These are phyloP conservation scores for Fusarium sp. DNA, from an alignment of 2,329 filamentous ascomycete genomes.

Conservation along the genomic window DNA sequence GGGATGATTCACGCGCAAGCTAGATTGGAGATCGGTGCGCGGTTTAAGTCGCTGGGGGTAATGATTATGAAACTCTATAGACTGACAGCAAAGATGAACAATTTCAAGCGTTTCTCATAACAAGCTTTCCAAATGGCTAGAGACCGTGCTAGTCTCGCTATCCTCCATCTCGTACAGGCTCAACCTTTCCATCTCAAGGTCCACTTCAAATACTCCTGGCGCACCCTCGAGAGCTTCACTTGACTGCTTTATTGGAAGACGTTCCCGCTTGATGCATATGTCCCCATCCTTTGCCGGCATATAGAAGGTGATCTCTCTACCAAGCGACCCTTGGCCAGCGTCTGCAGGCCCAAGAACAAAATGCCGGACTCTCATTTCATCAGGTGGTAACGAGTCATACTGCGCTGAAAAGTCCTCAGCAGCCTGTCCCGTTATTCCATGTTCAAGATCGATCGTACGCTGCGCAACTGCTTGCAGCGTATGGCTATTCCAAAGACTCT, in stretches of 20 bases:
- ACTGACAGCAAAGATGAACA: slow-evolving; percentile 5
- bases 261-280: slow-evolving; percentile 12
- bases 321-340: background rate
- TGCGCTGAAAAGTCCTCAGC: background rate
- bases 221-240: background rate
- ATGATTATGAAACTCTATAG: slow-evolving; percentile 29
- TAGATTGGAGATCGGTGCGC: background rate
- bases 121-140: background rate
- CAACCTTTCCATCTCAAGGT: slow-evolving; percentile 2
- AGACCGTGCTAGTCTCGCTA: background rate
- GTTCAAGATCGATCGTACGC: slow-evolving; percentile 23
- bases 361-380: slow-evolving; percentile 18
- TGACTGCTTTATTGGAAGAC: background rate
- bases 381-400: slow-evolving; percentile 3
- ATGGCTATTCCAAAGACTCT: slow-evolving; percentile 27
- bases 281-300: slow-evolving; percentile 1
- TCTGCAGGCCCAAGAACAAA: slow-evolving; percentile 20
- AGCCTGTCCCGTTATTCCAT: slow-evolving; percentile 1
- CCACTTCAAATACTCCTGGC: slow-evolving; percentile 14
- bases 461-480: slow-evolving; percentile 20
- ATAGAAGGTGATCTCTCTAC: slow-evolving; percentile 17
- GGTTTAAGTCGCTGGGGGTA: slow-evolving; percentile 9
- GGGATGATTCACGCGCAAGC: background rate
- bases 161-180: background rate
- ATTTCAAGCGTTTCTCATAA: slow-evolving; percentile 13